These are phyloP conservation scores for Cetraspora pellucida DNA, from an alignment of 192 early-diverging fungal genomes.

Conservation along the genomic window DNA sequence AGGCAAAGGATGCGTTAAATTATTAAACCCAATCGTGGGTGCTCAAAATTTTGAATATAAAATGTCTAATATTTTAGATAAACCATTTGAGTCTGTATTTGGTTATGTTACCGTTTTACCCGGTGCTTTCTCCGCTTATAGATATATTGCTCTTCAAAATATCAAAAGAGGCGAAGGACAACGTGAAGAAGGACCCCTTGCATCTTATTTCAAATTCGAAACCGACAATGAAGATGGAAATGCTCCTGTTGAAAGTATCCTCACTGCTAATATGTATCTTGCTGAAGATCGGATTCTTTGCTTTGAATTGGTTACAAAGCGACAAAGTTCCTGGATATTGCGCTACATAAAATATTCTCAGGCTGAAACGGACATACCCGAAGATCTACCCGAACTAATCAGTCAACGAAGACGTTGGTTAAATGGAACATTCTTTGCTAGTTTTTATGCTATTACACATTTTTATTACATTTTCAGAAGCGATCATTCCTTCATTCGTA, in stretches of 20 bases:
- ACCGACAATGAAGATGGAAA: conserved; percentile 50
- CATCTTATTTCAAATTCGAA: conserved; percentile 77
- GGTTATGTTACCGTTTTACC: conserved; percentile 89
- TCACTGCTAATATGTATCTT: conserved; percentile 81
- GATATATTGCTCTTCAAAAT: conserved; percentile 72
- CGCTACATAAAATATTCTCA: conserved; percentile 71
- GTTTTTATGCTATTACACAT: conserved; percentile 80
- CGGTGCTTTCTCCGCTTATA: conserved; percentile 85
- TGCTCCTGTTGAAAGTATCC: conserved; percentile 62
- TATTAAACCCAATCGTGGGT: conserved; percentile 62
- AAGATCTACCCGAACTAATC: conserved; percentile 82
- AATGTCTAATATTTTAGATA: conserved; percentile 70
- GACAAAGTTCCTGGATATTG: conserved; percentile 66
- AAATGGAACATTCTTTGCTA: conserved; percentile 94
- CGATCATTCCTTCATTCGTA: conserved; percentile 72
- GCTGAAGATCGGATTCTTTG: conserved; percentile 86
- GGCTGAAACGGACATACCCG: conserved; percentile 85
- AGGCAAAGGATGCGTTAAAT: conserved; percentile 59
- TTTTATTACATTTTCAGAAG: conserved; percentile 77
- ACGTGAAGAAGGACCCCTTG: conserved; percentile 53
- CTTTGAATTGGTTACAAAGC: conserved; percentile 82
- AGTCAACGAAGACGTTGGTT: conserved; percentile 97
- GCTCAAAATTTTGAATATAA: conserved; percentile 76
- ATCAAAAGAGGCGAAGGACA: conserved; percentile 51
- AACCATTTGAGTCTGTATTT: conserved; percentile 78